A percentile compares a stretch with the other conserved stretches of the same genome.
phyloP scores from a whole-genome alignment of 495 filamentous ascomycete species.

The Aspergillus nidulans region DNA sequence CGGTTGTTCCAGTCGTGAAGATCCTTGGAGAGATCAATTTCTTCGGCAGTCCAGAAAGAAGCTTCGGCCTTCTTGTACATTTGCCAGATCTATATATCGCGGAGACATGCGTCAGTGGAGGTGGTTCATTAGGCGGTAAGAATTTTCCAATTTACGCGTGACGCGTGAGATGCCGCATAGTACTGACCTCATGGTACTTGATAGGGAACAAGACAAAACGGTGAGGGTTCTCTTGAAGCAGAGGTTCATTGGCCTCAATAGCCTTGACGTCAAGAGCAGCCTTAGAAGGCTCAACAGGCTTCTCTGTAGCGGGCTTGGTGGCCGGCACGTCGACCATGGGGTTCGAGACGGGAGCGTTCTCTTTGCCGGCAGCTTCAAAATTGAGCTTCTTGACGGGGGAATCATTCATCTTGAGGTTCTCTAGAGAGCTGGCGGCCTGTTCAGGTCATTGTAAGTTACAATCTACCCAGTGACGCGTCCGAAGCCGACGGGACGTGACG shows the following conservation, averaged over 20 bases:
- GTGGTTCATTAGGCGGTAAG: constrained; percentile 11
- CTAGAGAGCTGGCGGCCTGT: constrained; percentile 79
- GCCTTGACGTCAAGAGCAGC: constrained; percentile 54
- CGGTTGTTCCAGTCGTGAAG: constrained; percentile 98
- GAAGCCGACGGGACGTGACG: constrained; percentile 32
- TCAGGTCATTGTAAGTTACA: constrained; percentile 22
- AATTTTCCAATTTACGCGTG: constrained; percentile 64
- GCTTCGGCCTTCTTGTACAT: constrained; percentile 99
- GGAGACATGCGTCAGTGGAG: constrained; percentile 10
- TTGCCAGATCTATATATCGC: constrained; percentile 80
- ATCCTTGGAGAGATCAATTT: constrained; percentile 98
- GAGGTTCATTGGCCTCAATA: constrained; percentile 77
- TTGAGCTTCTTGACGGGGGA: constrained; percentile 86
- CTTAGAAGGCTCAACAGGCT: constrained; percentile 39
- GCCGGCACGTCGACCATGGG: constrained; percentile 43
- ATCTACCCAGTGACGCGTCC: constrained; percentile 29
- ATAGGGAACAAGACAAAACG: constrained; percentile 98
- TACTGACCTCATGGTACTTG: constrained; percentile 96
- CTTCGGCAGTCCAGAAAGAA: constrained; percentile 99
- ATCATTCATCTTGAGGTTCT: constrained; percentile 84
- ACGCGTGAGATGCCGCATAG: constrained; percentile 53
- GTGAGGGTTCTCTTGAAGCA: constrained; percentile 92
- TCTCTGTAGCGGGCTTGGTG: constrained; percentile 48
- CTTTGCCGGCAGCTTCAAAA: constrained; percentile 70
- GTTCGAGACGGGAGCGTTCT: constrained; percentile 66